phyloP scores from a whole-genome alignment of 805 yeast species.

The Candida oleophila region DNA sequence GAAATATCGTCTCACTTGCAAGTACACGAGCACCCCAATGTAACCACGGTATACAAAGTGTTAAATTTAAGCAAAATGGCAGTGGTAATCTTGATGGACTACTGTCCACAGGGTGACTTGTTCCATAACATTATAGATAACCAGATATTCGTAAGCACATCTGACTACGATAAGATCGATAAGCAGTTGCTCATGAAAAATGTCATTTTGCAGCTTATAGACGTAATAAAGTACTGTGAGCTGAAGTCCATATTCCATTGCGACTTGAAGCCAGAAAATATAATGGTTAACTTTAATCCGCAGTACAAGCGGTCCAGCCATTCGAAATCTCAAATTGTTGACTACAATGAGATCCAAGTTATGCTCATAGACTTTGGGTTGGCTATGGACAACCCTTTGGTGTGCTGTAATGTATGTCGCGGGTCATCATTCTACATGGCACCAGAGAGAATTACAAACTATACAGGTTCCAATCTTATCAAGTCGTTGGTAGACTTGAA shows the following conservation, averaged over 20 bases:
- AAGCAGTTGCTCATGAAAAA: slow-evolving; percentile 47
- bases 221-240: slow-evolving; percentile 36
- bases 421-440: slow-evolving; percentile 93
- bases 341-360: slow-evolving; percentile 51
- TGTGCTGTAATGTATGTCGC: slow-evolving; percentile 72
- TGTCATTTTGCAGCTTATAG: slow-evolving; percentile 40
- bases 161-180: slow-evolving; percentile 44
- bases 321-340: slow-evolving; percentile 18
- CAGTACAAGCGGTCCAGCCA: slow-evolving; percentile 19
- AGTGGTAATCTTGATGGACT: slow-evolving; percentile 79
- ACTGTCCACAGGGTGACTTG: slow-evolving; percentile 80
- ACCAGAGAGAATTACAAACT: slow-evolving; percentile 71
- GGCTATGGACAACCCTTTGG: slow-evolving; percentile 58
- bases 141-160: slow-evolving; percentile 56
- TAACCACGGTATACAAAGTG: slow-evolving; percentile 73
- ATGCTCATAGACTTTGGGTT: slow-evolving; percentile 87
- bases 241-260: slow-evolving; percentile 35
- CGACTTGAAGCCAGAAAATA: slow-evolving; percentile 43
- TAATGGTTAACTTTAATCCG: slow-evolving; percentile 34
- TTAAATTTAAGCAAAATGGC: slow-evolving; percentile 55
- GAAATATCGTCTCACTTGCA: slow-evolving; percentile 74
- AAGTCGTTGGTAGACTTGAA: slow-evolving; percentile 28
- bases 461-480: slow-evolving; percentile 28
- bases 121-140: slow-evolving; percentile 82
- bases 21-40: slow-evolving; percentile 77